Base-by-base conservation (phyloP, 345 rosid species). In the Eucalyptus tenuipes region DNA sequence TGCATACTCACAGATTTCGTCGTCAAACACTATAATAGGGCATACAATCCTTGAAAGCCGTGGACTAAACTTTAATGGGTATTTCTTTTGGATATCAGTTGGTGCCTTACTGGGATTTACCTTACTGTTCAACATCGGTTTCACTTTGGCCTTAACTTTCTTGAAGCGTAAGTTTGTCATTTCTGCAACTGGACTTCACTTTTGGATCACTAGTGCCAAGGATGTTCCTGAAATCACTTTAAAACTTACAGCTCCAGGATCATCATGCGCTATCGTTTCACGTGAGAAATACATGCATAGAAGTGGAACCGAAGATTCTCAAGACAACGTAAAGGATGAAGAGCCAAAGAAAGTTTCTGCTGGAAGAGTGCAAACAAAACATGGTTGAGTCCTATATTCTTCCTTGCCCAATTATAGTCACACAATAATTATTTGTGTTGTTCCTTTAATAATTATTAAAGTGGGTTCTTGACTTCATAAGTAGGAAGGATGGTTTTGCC, bases 401-500 rank as follows among this genome's bases (percentile, higher is more conserved):
- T 31, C 42, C 66, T 49, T 27, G 25, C 45, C 33, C 24, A 8
- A 8, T 17, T 89, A 37, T 64, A 20, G 45, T 27, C 13, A 20
- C 55, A 88, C 75, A 48, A 40, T 59, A 8, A 85, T 88, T 49
- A 29, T 44, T 55, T 27, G 24, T n/a, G 25, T 29, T 9, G 24
- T 79, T 88, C 20, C 71, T 20, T 31, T 22, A 12, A 48, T 22
- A 13, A n/a, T 31, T 64, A 64, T 64, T 64, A 64, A 64, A 64
- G 10, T 64, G 75, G 31, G 49, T 7, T 61, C 48, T 53, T 49
- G 29, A 85, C 52, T 24, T 49, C 86, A 50, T 7, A 64, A 87
- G 71, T 91, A 96, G 99, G 94, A 79, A 92, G 92, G 91, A 89
- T 95, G 93, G 92, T 92, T 57, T 90, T 97, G 86, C 99, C 98